These are phyloP conservation scores for Seminavis robusta DNA, from an alignment of 108 stramenopile species.

Conservation along the genomic window DNA sequence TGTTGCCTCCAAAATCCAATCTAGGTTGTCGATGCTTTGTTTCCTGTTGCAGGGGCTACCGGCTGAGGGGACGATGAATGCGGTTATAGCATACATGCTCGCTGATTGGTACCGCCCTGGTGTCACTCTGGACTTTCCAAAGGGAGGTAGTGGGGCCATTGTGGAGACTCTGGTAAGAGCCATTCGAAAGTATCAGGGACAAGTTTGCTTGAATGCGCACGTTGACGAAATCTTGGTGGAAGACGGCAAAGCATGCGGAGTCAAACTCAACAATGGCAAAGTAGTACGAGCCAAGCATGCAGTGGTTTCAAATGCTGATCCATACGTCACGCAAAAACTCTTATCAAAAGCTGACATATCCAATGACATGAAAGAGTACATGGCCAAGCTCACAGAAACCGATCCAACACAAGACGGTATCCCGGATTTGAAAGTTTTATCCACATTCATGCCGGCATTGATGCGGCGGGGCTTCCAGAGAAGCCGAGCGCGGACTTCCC, in stretches of 20 bases:
- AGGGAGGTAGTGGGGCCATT: conserved; percentile 82
- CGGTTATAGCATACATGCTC: conserved; percentile 94
- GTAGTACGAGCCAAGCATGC: conserved; percentile 72
- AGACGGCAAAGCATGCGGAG: conserved; percentile 64
- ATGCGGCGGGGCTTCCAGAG: conserved; percentile 72
- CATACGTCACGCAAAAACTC: conserved; percentile 70
- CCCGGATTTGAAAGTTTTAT: conserved; percentile 80
- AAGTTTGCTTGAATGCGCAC: conserved; percentile 56
- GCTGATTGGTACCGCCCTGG: conserved; percentile 88
- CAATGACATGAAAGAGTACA: conserved; percentile 46
- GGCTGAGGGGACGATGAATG: conserved; percentile 83
- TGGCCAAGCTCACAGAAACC: conserved; percentile 52
- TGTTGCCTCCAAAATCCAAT: too few relatives aligned
- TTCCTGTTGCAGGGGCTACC: conserved; percentile 90
- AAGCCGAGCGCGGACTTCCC: conserved; percentile 76
- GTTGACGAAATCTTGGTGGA: conserved; percentile 87
- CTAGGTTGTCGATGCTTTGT: too few relatives aligned
- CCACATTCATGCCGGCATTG: conserved; percentile 92
- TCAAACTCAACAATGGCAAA: conserved; percentile 62
- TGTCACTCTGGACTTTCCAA: conserved; percentile 89
- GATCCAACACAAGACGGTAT: conserved; percentile 52
- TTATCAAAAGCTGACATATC: conserved; percentile 41
- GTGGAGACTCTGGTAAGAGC: conserved; percentile 87
- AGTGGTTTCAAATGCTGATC: conserved; percentile 89
- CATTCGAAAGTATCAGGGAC: conserved; percentile 62